Conservation (phyloP, 306 rosid genomes). For the Betula pendula region DNA sequence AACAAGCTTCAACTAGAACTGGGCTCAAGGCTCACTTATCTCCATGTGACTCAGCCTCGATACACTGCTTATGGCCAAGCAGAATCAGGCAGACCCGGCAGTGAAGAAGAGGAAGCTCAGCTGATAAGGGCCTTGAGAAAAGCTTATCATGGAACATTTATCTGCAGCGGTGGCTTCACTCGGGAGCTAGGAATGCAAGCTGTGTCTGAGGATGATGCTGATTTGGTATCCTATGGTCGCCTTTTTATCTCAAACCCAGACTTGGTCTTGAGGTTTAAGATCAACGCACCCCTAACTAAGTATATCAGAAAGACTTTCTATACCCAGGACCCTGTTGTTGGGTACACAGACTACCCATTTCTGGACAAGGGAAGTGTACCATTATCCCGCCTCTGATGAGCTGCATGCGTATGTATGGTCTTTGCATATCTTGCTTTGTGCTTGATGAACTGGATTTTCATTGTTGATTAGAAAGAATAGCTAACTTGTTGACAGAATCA, state of each 20-base stretch:
- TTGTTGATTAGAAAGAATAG: not conserved
- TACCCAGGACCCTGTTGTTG: conserved; percentile 79
- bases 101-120: conserved; percentile 62
- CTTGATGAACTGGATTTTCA: not conserved
- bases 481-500: too few species aligned
- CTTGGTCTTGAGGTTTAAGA: conserved; percentile 58
- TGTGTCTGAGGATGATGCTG: conserved; percentile 63
- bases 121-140: conserved; percentile 56
- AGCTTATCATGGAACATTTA: conserved; percentile 69
- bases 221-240: conserved; percentile 82
- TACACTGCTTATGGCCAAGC: conserved; percentile 62
- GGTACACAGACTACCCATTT: conserved; percentile 84
- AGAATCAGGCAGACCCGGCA: conserved; percentile 70
- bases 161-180: conserved; percentile 87
- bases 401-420: not conserved
- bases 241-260: conserved; percentile 79
- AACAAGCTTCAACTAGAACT: conserved; percentile 58
- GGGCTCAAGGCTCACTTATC: conserved; percentile 64
- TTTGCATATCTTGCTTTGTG: not conserved
- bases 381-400: not conserved
- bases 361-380: conserved; percentile 29
- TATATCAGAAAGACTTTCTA: conserved; percentile 75
- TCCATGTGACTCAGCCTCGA: conserved; percentile 87
- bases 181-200: conserved; percentile 74
- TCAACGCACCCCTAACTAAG: conserved; percentile 61